These are phyloP conservation scores for Fusarium sp. DNA, from an alignment of 2,329 filamentous ascomycete species.

Conservation along the genomic window DNA sequence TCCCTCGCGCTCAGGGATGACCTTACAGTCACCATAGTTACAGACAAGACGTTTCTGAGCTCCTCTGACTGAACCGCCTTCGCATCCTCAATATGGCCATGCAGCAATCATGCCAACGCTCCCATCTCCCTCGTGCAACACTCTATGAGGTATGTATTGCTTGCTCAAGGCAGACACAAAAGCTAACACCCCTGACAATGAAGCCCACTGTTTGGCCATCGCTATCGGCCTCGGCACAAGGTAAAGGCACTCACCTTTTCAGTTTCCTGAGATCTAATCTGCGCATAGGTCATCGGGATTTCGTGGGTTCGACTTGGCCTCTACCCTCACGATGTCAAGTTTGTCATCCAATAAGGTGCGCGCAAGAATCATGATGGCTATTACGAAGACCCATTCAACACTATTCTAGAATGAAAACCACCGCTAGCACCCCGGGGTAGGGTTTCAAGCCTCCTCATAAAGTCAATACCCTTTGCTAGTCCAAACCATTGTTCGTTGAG, in stretches of 20 bases:
- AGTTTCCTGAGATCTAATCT: rapidly evolving
- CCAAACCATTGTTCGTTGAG: neutral
- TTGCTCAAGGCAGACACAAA: neutral
- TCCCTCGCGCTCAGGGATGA: neutral
- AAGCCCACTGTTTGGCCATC: neutral
- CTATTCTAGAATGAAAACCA: neutral
- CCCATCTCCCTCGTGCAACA: neutral
- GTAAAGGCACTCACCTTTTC: neutral
- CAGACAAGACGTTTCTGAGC: neutral
- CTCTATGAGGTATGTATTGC: neutral
- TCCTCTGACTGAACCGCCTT: neutral
- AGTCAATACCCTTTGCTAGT: neutral
- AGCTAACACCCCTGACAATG: neutral
- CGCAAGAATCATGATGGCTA: neutral
- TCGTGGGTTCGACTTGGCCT: neutral
- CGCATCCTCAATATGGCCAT: neutral
- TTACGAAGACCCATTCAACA: neutral
- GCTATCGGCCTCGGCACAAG: neutral
- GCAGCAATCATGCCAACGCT: neutral
- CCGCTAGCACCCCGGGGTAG: neutral
- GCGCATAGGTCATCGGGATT: neutral
- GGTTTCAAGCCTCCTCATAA: neutral
- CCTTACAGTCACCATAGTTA: neutral
- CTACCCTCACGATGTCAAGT: neutral
- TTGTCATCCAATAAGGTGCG: neutral